A percentile compares a stretch with the other conserved stretches of the same genome.
Evolutionary conservation across 305 asterid species (phyloP).

Genomic region (Coffea humblotiana): DNA sequence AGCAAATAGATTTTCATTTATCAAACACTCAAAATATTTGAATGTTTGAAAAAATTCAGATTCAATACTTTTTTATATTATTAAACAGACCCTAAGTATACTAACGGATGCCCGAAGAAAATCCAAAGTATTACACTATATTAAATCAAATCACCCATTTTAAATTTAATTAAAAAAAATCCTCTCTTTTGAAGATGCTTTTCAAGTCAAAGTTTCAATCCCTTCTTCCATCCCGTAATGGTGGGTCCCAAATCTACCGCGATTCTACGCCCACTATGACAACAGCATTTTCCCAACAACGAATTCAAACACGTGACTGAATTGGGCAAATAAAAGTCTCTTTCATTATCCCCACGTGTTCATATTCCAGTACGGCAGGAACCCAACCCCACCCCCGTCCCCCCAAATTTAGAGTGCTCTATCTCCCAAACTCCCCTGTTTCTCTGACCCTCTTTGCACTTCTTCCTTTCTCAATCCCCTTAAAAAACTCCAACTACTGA

Average conservation of each 20-base stretch:
- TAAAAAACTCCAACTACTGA: slow-evolving; percentile 10
- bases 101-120: too few species aligned
- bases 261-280: background rate
- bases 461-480: slow-evolving; percentile 6
- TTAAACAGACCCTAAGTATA: too few species aligned
- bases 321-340: slow-evolving; percentile 7
- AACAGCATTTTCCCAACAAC: background rate
- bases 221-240: background rate
- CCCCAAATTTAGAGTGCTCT: background rate
- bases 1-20: too few species aligned
- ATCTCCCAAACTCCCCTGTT: background rate
- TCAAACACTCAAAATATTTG: too few species aligned
- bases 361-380: slow-evolving; percentile 14
- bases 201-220: background rate
- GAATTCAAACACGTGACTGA: slow-evolving; percentile 19
- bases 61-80: too few species aligned
- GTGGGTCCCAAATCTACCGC: background rate
- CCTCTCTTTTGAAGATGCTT: background rate
- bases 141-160: too few species aligned
- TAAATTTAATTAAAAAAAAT: too few species aligned
- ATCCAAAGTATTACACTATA: too few species aligned
- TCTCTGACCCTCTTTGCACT: background rate
- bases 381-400: too few species aligned
- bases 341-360: slow-evolving; percentile 51
- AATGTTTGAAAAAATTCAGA: too few species aligned